Percentiles rank a stretch among this genome's conserved stretches.
Conservation (phyloP, 2,329 filamentous ascomycete species). For the Calonectria hawksworthii region DNA sequence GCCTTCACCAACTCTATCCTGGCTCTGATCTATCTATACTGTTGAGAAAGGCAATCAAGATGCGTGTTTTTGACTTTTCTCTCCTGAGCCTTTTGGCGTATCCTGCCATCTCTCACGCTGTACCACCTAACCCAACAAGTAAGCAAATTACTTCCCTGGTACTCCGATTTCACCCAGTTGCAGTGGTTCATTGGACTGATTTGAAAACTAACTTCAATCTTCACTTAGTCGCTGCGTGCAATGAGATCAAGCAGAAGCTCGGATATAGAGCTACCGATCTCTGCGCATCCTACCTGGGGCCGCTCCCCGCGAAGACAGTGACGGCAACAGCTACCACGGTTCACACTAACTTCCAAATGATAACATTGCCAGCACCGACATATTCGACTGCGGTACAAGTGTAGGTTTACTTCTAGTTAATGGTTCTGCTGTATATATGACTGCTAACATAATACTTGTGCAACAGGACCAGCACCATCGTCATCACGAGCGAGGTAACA, state of each 20-base stretch:
- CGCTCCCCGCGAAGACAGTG: not conserved
- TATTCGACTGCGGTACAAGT: not conserved
- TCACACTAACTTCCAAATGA: not conserved
- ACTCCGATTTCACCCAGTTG: not conserved
- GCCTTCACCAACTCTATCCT: too few species aligned
- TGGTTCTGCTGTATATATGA: too few species aligned
- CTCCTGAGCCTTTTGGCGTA: not conserved
- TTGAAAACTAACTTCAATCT: not conserved
- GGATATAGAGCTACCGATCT: not conserved
- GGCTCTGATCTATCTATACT: too few species aligned
- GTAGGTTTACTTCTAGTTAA: not conserved
- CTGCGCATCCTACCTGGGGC: not conserved
- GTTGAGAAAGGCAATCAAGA: not conserved
- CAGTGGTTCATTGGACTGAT: too few species aligned
- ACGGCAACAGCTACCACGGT: not conserved
- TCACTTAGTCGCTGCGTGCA: not conserved
- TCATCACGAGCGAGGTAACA: not conserved
- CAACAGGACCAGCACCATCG: not conserved
- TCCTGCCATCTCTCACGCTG: not conserved
- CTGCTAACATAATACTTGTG: not conserved
- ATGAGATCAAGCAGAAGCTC: not conserved
- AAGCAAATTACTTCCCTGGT: not conserved
- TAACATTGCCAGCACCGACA: not conserved
- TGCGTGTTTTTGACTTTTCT: not conserved
- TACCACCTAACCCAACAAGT: not conserved